These are phyloP conservation scores for Backusella psychrophila DNA, from an alignment of 192 early-diverging fungal species.

Conservation along the genomic window DNA sequence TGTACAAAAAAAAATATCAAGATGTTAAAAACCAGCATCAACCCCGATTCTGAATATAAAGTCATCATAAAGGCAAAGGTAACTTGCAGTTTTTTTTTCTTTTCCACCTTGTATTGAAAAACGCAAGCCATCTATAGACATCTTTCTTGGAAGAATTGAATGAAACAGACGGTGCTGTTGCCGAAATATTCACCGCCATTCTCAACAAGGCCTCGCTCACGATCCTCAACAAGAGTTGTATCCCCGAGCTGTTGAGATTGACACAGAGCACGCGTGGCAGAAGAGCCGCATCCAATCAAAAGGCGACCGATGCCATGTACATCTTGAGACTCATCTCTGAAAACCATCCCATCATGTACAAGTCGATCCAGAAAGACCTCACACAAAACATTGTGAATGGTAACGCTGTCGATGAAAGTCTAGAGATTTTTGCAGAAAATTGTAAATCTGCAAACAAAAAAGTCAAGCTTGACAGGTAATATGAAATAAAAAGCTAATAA, in stretches of 20 bases:
- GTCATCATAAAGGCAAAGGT: conserved; percentile 16
- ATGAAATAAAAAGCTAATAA: no score
- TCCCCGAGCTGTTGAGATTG: conserved; percentile 59
- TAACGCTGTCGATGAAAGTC: conserved; percentile 41
- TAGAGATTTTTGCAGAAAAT: conserved; percentile 70
- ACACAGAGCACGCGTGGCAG: conserved; percentile 30
- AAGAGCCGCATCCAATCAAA: conserved; percentile 19
- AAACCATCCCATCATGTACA: conserved; percentile 10
- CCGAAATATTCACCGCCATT: conserved; percentile 73
- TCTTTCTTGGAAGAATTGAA: conserved; percentile 69
- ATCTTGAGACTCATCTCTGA: conserved; percentile 46
- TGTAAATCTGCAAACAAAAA: conserved; percentile 60
- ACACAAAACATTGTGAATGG: neutral
- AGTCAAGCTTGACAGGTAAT: conserved; percentile 18
- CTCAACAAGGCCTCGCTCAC: conserved; percentile 75
- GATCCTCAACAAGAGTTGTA: conserved; percentile 66
- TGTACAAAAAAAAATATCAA: conserved; percentile 5
- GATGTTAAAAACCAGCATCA: conserved; percentile 1
- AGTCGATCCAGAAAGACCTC: neutral
- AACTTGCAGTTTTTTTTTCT: neutral
- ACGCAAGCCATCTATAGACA: conserved; percentile 40
- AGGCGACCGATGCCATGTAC: conserved; percentile 38
- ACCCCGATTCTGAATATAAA: conserved; percentile 14
- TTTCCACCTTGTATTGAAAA: neutral
- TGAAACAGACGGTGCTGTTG: conserved; percentile 48